A percentile compares a stretch with the other conserved stretches of the same genome.
phyloP scores from a whole-genome alignment of 495 filamentous ascomycete species.

The Eremomyces bilateralis region DNA sequence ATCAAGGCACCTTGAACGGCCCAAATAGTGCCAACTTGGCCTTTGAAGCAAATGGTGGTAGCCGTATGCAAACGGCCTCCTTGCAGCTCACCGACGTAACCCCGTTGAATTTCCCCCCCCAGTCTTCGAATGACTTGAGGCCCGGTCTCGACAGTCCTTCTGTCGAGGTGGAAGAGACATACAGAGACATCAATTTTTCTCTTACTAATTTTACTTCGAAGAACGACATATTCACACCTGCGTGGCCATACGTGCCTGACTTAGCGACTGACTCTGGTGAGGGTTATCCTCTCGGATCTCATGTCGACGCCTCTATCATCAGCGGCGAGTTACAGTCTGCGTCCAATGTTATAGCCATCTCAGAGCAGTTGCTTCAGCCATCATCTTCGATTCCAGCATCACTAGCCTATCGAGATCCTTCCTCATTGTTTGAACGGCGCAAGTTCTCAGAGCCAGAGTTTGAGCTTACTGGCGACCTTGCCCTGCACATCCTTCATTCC shows the following conservation, averaged over 20 bases:
- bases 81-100: not conserved
- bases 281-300: not conserved
- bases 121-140: not conserved
- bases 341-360: not conserved
- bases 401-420: not conserved
- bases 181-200: not conserved
- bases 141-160: not conserved
- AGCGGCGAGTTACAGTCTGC: conserved; percentile 1
- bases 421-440: conserved; percentile 1
- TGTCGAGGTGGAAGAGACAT: not conserved
- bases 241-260: not conserved
- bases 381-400: conserved; percentile 1
- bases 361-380: not conserved
- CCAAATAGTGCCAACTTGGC: not conserved
- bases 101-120: not conserved
- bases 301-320: not conserved
- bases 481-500: not conserved
- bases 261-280: not conserved
- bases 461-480: not conserved
- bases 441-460: not conserved
- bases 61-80: not conserved
- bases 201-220: not conserved
- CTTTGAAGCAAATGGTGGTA: not conserved
- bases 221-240: not conserved
- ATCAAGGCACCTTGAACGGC: not conserved